phyloP scores from a whole-genome alignment of 768 basidiomycete species.

The Cystobasidium tubakii region DNA sequence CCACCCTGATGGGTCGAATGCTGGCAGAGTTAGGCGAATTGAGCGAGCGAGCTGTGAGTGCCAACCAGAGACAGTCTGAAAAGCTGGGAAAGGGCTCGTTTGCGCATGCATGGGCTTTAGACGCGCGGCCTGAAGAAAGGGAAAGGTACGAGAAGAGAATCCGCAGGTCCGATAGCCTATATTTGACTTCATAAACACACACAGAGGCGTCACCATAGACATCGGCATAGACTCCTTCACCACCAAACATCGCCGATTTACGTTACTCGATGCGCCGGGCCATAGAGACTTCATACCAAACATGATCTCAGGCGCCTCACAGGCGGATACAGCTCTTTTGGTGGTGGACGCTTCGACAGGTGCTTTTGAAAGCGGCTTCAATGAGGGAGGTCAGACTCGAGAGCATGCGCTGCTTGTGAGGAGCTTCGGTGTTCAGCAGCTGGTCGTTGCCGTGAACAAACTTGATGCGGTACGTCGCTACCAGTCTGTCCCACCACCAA shows the following conservation, averaged over 20 bases:
- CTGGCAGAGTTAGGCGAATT: conserved; percentile 84
- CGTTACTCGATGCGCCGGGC: conserved; percentile 93
- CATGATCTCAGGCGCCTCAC: conserved; percentile 97
- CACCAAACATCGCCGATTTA: conserved; percentile 71
- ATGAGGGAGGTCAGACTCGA: conserved; percentile 99
- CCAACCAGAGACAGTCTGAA: conserved; percentile 81
- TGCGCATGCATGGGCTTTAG: conserved; percentile 96
- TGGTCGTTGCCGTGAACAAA: conserved; percentile 91
- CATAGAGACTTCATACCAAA: conserved; percentile 98
- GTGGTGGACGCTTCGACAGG: conserved; percentile 85
- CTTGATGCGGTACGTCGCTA: conserved; percentile 74
- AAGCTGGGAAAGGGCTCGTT: conserved; percentile 92
- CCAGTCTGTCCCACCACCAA: no score
- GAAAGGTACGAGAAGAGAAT: conserved; percentile 72
- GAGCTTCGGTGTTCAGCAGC: conserved; percentile 98
- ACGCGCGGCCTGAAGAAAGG: conserved; percentile 85
- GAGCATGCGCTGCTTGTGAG: conserved; percentile 99
- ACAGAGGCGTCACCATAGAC: conserved; percentile 95
- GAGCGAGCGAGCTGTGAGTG: conserved; percentile 72
- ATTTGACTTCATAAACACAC: no score
- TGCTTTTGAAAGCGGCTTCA: conserved; percentile 99
- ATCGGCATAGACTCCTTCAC: conserved; percentile 65
- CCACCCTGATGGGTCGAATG: conserved; percentile 90
- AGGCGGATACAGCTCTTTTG: conserved; percentile 88
- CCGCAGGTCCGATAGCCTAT: no score